Evolutionary conservation across 257 asterid genomes (phyloP).

Genomic region (Forsythia viridissima): DNA sequence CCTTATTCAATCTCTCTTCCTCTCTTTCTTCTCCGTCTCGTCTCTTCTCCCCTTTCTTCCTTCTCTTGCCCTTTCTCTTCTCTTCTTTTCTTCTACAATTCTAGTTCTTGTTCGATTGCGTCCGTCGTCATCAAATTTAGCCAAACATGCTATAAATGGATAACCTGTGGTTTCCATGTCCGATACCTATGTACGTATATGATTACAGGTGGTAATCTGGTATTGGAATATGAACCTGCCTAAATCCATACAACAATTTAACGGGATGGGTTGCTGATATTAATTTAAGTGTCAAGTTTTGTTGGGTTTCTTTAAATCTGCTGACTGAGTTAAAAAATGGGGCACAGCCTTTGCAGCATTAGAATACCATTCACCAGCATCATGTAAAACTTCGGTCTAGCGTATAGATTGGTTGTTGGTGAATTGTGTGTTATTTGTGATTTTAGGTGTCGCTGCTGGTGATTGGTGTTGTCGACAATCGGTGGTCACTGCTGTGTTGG

Average conservation of each 20-base stretch:
- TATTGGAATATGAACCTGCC: not conserved
- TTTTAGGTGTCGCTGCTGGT: too few relatives aligned
- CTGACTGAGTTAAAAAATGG: too few relatives aligned
- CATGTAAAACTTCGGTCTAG: not conserved
- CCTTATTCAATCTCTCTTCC: not conserved
- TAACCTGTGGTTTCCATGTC: not conserved
- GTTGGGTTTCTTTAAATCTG: not conserved
- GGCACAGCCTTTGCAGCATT: not conserved
- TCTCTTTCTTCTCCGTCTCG: too few relatives aligned
- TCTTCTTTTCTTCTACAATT: too few relatives aligned
- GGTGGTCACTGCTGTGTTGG: too few relatives aligned
- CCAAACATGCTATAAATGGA: not conserved
- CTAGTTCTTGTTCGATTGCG: not conserved
- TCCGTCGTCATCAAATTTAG: not conserved
- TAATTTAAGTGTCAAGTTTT: not conserved
- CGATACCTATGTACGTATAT: not conserved
- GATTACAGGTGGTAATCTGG: not conserved
- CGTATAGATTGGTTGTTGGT: not conserved
- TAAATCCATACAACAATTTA: not conserved
- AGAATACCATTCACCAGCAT: not conserved
- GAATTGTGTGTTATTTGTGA: too few relatives aligned
- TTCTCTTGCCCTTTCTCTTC: too few relatives aligned
- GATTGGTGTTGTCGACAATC: too few relatives aligned
- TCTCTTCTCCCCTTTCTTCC: too few relatives aligned
- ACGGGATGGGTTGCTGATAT: not conserved